Evolutionary conservation across 2,329 filamentous ascomycete genomes (phyloP).

Genomic region (Ceratocystis destructans): DNA sequence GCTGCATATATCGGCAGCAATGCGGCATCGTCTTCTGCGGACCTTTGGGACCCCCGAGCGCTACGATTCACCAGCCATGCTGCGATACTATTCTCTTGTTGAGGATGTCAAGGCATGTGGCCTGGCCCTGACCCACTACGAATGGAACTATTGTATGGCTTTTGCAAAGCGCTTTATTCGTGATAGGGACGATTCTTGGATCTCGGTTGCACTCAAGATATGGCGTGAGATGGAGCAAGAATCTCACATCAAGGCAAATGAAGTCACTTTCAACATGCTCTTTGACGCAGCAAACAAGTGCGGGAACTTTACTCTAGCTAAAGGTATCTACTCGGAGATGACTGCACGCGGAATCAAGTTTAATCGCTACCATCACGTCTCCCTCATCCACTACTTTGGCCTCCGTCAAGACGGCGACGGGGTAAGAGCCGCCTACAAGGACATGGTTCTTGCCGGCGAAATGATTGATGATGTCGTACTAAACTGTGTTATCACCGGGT

Average conservation of each 20-base stretch:
- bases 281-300: conserved; percentile 81
- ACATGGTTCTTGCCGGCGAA: conserved; percentile 73
- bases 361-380: conserved; percentile 70
- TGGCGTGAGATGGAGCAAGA: conserved; percentile 84
- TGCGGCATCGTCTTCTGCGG: conserved; percentile 52
- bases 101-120: conserved; percentile 68
- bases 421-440: conserved; percentile 62
- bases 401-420: conserved; percentile 58
- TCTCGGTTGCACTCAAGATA: conserved; percentile 48
- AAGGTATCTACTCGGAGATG: conserved; percentile 79
- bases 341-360: conserved; percentile 49
- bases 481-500: conserved; percentile 70
- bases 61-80: conserved; percentile 49
- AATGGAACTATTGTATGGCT: conserved; percentile 78
- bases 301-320: conserved; percentile 68
- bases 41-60: conserved; percentile 51
- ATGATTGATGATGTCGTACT: conserved; percentile 77
- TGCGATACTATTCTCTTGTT: conserved; percentile 69
- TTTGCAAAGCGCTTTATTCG: conserved; percentile 63
- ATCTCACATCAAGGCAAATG: conserved; percentile 49
- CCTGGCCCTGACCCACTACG: conserved; percentile 48
- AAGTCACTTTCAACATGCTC: conserved; percentile 84
- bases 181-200: conserved; percentile 10
- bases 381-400: conserved; percentile 72
- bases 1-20: conserved; percentile 34